Conservation (phyloP, 768 basidiomycete genomes). For the Pholiota conissans region DNA sequence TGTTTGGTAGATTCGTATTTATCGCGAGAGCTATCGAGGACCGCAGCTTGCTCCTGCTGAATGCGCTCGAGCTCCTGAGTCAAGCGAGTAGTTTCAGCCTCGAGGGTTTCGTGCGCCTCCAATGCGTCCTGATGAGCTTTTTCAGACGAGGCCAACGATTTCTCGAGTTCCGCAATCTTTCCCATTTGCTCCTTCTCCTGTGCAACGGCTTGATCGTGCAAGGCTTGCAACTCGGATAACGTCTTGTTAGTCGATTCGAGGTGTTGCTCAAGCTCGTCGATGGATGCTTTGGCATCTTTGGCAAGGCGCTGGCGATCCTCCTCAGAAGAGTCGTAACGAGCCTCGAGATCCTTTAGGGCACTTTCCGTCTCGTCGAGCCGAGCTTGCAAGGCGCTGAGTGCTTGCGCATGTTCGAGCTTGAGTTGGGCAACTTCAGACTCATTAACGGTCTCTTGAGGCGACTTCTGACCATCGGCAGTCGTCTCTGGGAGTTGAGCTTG, state of each 20-base stretch:
- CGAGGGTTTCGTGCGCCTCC: constrained; percentile 13
- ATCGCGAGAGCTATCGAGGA: constrained; percentile 28
- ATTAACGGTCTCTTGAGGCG: constrained; percentile 16
- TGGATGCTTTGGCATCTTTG: constrained; percentile 29
- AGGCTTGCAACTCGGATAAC: constrained; percentile 20
- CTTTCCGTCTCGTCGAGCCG: constrained; percentile 34
- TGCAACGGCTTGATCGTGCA: constrained; percentile 18
- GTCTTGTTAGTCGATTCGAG: constrained; percentile 11
- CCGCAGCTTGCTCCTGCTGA: constrained; percentile 28
- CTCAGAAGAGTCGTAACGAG: constrained; percentile 30
- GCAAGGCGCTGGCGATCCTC: constrained; percentile 31
- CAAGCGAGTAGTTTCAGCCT: constrained; percentile 18
- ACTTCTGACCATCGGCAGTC: constrained; percentile 24
- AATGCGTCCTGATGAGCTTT: constrained; percentile 14
- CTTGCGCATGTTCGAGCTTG: constrained; percentile 34
- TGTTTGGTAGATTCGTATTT: constrained; percentile 23
- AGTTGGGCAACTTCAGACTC: constrained; percentile 26
- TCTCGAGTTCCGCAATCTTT: constrained; percentile 20
- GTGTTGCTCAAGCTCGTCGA: constrained; percentile 21
- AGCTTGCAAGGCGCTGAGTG: constrained; percentile 34
- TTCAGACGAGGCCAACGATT: constrained; percentile 14
- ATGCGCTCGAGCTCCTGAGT: constrained; percentile 19
- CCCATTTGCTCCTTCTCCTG: constrained; percentile 17
- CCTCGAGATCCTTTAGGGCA: constrained; percentile 35
- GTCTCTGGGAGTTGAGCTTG: constrained; percentile 23